A percentile compares a stretch with the other conserved stretches of the same genome.
Evolutionary conservation across 768 basidiomycete genomes (phyloP).

Genomic region (Vararia minispora): DNA sequence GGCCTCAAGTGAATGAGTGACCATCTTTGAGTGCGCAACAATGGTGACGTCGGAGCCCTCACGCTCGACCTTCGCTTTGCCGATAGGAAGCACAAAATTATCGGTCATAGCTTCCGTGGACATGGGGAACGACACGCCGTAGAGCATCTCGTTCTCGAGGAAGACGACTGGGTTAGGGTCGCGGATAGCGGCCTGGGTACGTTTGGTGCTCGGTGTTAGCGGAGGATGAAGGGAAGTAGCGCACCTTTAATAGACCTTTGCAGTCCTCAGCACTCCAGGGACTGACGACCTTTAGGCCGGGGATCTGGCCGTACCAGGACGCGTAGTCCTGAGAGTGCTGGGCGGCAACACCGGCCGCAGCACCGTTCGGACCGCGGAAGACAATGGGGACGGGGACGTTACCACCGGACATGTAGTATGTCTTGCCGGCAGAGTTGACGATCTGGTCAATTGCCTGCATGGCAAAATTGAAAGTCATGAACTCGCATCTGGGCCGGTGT

Average conservation of each 20-base stretch:
- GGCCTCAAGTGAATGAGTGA: slow-evolving; percentile 88
- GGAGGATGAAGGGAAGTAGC: slow-evolving; percentile 8
- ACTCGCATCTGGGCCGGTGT: slow-evolving; percentile 67
- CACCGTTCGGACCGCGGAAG: slow-evolving; percentile 99
- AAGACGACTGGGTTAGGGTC: slow-evolving; percentile 98
- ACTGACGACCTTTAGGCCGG: slow-evolving; percentile 94
- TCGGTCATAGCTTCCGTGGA: slow-evolving; percentile 91
- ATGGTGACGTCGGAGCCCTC: slow-evolving; percentile 90
- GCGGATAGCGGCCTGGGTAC: slow-evolving; percentile 76
- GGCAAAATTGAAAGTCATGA: slow-evolving; percentile 99
- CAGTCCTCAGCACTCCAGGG: slow-evolving; percentile 99
- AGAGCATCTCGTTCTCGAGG: slow-evolving; percentile 99
- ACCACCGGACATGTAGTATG: slow-evolving; percentile 99
- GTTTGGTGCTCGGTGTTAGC: neutral
- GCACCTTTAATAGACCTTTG: slow-evolving; percentile 92
- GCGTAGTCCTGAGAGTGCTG: slow-evolving; percentile 99
- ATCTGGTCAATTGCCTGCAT: slow-evolving; percentile 99
- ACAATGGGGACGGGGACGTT: slow-evolving; percentile 98
- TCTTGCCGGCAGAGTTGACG: slow-evolving; percentile 99
- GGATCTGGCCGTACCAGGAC: slow-evolving; percentile 87
- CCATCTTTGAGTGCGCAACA: slow-evolving; percentile 98
- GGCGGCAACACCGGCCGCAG: slow-evolving; percentile 91
- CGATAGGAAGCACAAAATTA: slow-evolving; percentile 91
- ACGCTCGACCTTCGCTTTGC: slow-evolving; percentile 94
- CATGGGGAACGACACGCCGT: slow-evolving; percentile 96